Base-by-base conservation (phyloP, 2,329 filamentous ascomycete genomes). In the Ceratocystis diversiconidia region DNA sequence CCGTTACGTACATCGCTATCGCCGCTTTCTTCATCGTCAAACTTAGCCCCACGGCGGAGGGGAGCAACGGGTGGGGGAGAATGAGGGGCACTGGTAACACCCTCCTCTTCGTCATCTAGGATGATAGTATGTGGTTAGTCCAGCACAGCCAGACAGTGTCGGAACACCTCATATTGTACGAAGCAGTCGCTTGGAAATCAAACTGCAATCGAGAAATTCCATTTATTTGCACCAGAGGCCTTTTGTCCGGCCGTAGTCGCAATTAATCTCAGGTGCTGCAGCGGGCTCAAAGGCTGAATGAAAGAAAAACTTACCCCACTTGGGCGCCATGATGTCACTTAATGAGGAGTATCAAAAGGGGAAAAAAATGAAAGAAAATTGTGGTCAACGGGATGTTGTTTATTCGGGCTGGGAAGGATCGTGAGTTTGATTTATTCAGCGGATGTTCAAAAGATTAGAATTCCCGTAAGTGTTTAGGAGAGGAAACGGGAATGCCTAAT, bases 1-100 rank as follows among this genome's bases (percentile, higher is more conserved):
- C 25, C 15, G 25, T 55, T 70, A 74, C 81, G 72, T 82, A 92
- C 92, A 76, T 95, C 90, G 71, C 80, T 80, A 70, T 88, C 86
- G 43, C 92, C 86, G 65, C 81, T 87, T 76, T 96, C 92, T 75
- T 97, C 92, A 71, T 97, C 92, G 71, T 94, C 91, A 73, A 96
- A 96, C 79, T 94, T 77, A 68, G 74, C 76, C 69, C 80, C 78
- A 69, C 79, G 78, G 63, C 73, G 71, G 66, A 73, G 72, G 48
- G 71, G 69, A 65, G 73, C 73, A 48, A 72, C 74, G 61, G 74
- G 70, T 1, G 75, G 74, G 41, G 72, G 71, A 61, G 73, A 71
- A 57, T 72, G 68, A 64, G 72, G 72, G 70, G 73, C 73, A 69
- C 73, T 73, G 57, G 72, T 73, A 44, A 76, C 75, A 65, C 73